phyloP scores from a whole-genome alignment of 306 rosid genomes.

The Fagus crenata region DNA sequence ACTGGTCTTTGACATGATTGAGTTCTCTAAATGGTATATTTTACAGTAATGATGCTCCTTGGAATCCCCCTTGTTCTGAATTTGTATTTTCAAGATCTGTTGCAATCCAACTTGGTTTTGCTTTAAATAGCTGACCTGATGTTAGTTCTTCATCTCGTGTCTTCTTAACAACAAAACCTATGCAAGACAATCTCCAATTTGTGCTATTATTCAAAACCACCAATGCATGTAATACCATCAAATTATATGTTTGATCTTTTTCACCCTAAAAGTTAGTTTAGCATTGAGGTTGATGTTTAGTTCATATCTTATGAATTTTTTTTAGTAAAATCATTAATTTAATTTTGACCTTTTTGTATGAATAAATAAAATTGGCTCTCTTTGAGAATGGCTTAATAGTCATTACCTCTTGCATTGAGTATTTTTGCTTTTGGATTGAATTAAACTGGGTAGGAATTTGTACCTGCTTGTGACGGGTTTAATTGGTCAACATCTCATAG shows the following conservation, averaged over 20 bases:
- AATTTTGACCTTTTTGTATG: background rate
- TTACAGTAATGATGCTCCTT: background rate
- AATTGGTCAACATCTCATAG: background rate
- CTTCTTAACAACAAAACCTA: background rate
- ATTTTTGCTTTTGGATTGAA: background rate
- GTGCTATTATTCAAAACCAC: background rate
- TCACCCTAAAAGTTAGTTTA: too few species aligned
- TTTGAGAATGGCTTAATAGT: background rate
- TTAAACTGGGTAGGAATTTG: background rate
- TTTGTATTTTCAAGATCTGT: background rate
- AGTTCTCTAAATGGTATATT: background rate
- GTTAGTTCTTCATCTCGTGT: background rate
- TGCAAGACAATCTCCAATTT: background rate
- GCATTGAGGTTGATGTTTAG: background rate
- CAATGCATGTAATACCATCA: too few species aligned
- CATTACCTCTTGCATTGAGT: background rate
- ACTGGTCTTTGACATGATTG: background rate
- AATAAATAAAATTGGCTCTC: background rate
- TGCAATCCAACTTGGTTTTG: constrained; percentile 4
- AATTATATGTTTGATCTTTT: too few species aligned
- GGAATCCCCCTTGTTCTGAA: background rate
- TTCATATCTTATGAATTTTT: background rate
- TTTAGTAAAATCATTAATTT: background rate
- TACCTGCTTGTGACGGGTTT: background rate
- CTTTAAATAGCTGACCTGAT: background rate